Percentiles rank a stretch among this genome's conserved stretches.
These are phyloP conservation scores for Asterochloris erici DNA, from an alignment of 139 green algal genomes.

Conservation along the genomic window DNA sequence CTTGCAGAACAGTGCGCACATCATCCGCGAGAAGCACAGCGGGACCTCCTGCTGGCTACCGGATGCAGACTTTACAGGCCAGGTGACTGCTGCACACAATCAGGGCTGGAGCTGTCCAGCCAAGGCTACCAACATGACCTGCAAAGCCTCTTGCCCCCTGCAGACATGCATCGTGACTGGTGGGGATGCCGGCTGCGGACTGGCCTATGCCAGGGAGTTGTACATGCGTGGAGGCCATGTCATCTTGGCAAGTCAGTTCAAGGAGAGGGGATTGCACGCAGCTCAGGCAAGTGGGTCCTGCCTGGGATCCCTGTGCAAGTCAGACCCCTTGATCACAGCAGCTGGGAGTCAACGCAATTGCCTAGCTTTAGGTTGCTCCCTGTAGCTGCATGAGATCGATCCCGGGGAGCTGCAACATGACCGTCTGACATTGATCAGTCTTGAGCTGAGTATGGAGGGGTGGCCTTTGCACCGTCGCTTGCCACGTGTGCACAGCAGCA, in stretches of 20 bases:
- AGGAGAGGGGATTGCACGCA: constrained; percentile 1
- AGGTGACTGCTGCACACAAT: neutral
- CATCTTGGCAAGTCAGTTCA: constrained; percentile 32
- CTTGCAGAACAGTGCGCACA: too few relatives aligned
- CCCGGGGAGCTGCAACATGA: neutral
- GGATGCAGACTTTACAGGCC: too few relatives aligned
- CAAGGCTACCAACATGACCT: too few relatives aligned
- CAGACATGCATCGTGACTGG: constrained; percentile 39
- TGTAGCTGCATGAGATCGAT: neutral
- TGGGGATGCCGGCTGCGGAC: constrained; percentile 36
- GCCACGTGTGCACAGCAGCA: too few relatives aligned
- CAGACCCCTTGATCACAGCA: too few relatives aligned
- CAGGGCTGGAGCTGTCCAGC: neutral
- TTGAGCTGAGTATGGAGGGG: too few relatives aligned
- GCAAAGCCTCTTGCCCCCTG: neutral
- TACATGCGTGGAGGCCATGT: constrained; percentile 19
- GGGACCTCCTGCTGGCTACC: neutral
- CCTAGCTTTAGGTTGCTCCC: too few relatives aligned
- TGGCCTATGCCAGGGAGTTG: constrained; percentile 23
- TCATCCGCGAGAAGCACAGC: neutral
- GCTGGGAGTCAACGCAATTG: too few relatives aligned
- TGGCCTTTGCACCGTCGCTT: too few relatives aligned
- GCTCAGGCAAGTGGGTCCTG: neutral
- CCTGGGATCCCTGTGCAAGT: too few relatives aligned
- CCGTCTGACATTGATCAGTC: too few relatives aligned